Base-by-base conservation (phyloP, 257 asterid genomes). In the Solanum piurae region DNA sequence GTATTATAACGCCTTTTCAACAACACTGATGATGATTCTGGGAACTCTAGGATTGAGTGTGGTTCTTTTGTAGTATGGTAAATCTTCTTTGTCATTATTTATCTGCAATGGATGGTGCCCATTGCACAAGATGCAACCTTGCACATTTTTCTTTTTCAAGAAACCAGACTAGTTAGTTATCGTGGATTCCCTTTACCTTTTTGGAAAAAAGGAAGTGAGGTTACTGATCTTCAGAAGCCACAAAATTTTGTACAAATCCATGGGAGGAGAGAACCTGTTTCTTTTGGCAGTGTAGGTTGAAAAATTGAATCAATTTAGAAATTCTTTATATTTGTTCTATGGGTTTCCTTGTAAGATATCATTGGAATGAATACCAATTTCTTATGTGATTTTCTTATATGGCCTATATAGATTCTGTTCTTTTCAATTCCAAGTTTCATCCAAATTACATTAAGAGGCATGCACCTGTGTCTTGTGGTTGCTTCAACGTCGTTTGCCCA, bases 61-160 rank as follows among this genome's bases (percentile, higher is more conserved):
- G 12, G 71, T 89, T 88, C 79, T 91, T 33, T 91, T 90, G 93
- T 93, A 91, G 93, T 40, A 83, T 58, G 75, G 37, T 49, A 13
- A 31, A 37, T 21, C 25, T 72, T 4, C 25, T 31, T 14, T 12
- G 7, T 31, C 38, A 68, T 68, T 69, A 68, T 68, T 69, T 7
- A 73, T 29, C 2, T 1, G 55, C 62, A 21, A 38, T 40, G 33
- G 34, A 38, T 77, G 23, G 37, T 77, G 62, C 25, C 8, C 13
- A 77, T 77, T 25, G 85, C 69, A 29, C 68, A 49, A 29, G 31
- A 29, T 29, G 31, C 31, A 29, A 29, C 31, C 31, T 29, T 29
- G 31, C 69, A 29, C 68, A 49, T 49, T 29, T 40, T 82, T 82
- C 69, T 9, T 49, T 49, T 82, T 12, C 69, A 18, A 49, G 69